phyloP scores from a whole-genome alignment of 306 rosid genomes.

The Begonia loranthoides region DNA sequence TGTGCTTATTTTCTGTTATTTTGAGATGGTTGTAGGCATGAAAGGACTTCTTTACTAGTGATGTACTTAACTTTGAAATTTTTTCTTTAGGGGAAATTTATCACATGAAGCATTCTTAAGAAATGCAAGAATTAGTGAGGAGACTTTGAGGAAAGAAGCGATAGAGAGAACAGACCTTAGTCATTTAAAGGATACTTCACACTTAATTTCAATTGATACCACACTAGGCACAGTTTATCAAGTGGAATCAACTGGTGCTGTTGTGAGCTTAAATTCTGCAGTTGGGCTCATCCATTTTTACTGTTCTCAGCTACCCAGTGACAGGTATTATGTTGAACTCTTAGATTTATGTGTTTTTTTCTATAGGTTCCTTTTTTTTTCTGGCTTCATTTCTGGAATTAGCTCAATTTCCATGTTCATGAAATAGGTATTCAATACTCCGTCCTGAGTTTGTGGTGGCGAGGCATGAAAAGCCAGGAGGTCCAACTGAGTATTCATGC shows the following conservation, averaged over 20 bases:
- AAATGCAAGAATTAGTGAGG: slow-evolving; percentile 96
- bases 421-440: slow-evolving; percentile 77
- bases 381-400: not conserved
- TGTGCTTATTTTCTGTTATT: not conserved
- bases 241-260: slow-evolving; percentile 97
- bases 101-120: slow-evolving; percentile 90
- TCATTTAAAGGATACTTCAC: slow-evolving; percentile 74
- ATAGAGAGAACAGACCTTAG: slow-evolving; percentile 96
- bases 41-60: slow-evolving; percentile 5
- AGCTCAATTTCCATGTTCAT: not conserved
- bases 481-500: slow-evolving; percentile 87
- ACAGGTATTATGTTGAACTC: slow-evolving; percentile 43
- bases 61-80: not conserved
- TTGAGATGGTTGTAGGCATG: slow-evolving; percentile 7
- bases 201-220: slow-evolving; percentile 72
- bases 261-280: slow-evolving; percentile 95
- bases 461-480: slow-evolving; percentile 76
- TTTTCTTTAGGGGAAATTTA: slow-evolving; percentile 56
- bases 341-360: not conserved
- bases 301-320: slow-evolving; percentile 99
- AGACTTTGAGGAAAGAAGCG: slow-evolving; percentile 92
- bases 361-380: not conserved
- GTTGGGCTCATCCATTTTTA: slow-evolving; percentile 93
- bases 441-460: slow-evolving; percentile 97
- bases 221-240: slow-evolving; percentile 77